A percentile compares a stretch with the other conserved stretches of the same genome.
phyloP scores from a whole-genome alignment of 1,284 basidiomycete species.

The Irpex sp. region DNA sequence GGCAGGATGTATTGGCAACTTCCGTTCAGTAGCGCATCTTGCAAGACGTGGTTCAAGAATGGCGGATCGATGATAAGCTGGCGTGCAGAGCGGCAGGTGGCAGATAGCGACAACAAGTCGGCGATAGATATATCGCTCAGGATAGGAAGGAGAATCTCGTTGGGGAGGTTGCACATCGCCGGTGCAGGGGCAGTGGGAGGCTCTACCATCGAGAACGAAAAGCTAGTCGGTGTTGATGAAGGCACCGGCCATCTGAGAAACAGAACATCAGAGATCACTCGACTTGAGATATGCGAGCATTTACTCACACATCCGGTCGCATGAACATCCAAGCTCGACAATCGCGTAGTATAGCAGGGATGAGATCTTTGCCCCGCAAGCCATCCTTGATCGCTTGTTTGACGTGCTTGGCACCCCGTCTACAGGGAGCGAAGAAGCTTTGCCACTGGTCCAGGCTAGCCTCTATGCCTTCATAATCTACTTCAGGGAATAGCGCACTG shows the following conservation, averaged over 20 bases:
- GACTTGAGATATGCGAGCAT: not conserved
- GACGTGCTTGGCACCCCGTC: slow-evolving; percentile 4
- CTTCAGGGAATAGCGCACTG: slow-evolving; percentile 3
- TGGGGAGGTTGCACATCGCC: slow-evolving; percentile 4
- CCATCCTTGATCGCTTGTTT: slow-evolving; percentile 2
- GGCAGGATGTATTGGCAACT: slow-evolving; percentile 10
- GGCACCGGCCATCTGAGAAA: slow-evolving; percentile 4
- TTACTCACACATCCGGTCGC: slow-evolving; percentile 10
- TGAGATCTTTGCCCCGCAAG: slow-evolving; percentile 5
- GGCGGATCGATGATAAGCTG: slow-evolving; percentile 4
- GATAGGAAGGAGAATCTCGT: slow-evolving; percentile 11
- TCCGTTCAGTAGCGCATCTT: slow-evolving; percentile 5
- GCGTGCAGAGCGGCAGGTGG: slow-evolving; percentile 6
- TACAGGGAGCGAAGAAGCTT: not conserved
- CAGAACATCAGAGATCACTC: too few species aligned
- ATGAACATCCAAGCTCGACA: slow-evolving; percentile 13
- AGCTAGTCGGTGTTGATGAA: not conserved
- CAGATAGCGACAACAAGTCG: slow-evolving; percentile 1
- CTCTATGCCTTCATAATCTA: slow-evolving; percentile 12
- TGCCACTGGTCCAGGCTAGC: slow-evolving; percentile 10
- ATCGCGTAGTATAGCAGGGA: slow-evolving; percentile 8
- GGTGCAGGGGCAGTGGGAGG: not conserved
- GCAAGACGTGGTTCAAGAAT: slow-evolving; percentile 6
- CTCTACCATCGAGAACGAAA: not conserved
- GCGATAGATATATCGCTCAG: slow-evolving; percentile 5